Evolutionary conservation across 2,329 filamentous ascomycete species (phyloP), one percentile per base, ranked within the genome.

Genomic region (Colletotrichum incanum): DNA sequence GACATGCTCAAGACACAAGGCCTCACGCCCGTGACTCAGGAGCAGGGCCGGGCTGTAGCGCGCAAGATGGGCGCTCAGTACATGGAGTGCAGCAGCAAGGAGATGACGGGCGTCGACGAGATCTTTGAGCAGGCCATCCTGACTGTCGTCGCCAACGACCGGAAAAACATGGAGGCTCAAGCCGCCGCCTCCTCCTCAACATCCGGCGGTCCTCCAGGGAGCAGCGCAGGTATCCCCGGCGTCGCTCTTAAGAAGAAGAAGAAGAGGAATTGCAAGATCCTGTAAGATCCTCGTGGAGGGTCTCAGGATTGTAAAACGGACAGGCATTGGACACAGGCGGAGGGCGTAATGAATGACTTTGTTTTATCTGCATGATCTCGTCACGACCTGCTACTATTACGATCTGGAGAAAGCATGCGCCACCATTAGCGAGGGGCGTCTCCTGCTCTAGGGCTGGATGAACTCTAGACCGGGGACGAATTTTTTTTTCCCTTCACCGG

Each of bases 1-100:
- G 96, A 99, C 81, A 95, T 99, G 82, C 94, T 99, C 84, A 98
- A 97, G 86, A 98, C 96, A 20, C 96, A 99, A 83, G 96, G 96
- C 59, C 89, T 99, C 72, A 98, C 96, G 2, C 96, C 96, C 6
- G 96, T 99, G 60, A 98, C 95, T 1, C 91, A 92, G 62, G 94
- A 97, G 78, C 96, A 99, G 84, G 96, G 96, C 74, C 90, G 93
- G 80, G 89, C 91, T 11, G 95, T 99, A 34, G 95, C 96, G 67
- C 90, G 92, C 79, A 96, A 96, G 85, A 99, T 99, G 96, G 92
- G 92, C 74, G 96, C 96, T 16, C 89, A 92, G 79, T 99, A 99
- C 86, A 96, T 98, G 90, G 96, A 99, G 85, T 99, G 96, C 88
- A 98, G 95, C 81, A 97, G 94, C 84, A 98, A 98, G 85, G 96